Evolutionary conservation across 345 rosid species (phyloP).

Genomic region (Leavenworthia alabamica): DNA sequence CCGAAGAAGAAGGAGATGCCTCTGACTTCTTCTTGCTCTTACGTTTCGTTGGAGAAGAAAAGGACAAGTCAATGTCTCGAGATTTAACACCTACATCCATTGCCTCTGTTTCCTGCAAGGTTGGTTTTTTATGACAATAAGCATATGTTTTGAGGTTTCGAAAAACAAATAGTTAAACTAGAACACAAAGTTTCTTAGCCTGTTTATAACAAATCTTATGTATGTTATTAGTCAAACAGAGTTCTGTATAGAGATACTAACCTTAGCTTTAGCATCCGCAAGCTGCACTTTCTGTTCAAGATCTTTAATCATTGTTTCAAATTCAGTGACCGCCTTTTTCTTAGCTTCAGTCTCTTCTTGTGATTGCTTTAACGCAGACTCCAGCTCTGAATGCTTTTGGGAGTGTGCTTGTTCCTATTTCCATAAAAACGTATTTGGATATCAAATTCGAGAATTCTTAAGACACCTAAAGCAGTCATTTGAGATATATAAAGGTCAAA

Average conservation of each 20-base stretch:
- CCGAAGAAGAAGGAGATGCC: conserved; percentile 38
- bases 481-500: conserved; percentile 1
- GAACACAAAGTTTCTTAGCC: not conserved
- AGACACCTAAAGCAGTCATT: not conserved
- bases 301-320: conserved; percentile 54
- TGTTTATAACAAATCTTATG: not conserved
- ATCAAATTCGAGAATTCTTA: not conserved
- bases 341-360: conserved; percentile 60
- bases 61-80: conserved; percentile 51
- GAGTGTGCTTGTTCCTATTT: conserved; percentile 50
- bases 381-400: conserved; percentile 45
- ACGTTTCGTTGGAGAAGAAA: conserved; percentile 60
- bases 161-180: not conserved
- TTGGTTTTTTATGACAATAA: not conserved
- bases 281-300: conserved; percentile 64
- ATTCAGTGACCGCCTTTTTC: conserved; percentile 42
- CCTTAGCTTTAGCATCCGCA: conserved; percentile 61
- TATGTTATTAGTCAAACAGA: not conserved
- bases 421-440: conserved; percentile 4
- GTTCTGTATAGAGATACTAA: conserved; percentile 16
- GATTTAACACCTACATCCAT: conserved; percentile 54
- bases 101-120: conserved; percentile 37
- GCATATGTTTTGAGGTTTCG: not conserved
- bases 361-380: conserved; percentile 52
- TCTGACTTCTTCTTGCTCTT: conserved; percentile 74